Evolutionary conservation across 352 stramenopile genomes (phyloP).

Genomic region (Phytophthora cryptogea): DNA sequence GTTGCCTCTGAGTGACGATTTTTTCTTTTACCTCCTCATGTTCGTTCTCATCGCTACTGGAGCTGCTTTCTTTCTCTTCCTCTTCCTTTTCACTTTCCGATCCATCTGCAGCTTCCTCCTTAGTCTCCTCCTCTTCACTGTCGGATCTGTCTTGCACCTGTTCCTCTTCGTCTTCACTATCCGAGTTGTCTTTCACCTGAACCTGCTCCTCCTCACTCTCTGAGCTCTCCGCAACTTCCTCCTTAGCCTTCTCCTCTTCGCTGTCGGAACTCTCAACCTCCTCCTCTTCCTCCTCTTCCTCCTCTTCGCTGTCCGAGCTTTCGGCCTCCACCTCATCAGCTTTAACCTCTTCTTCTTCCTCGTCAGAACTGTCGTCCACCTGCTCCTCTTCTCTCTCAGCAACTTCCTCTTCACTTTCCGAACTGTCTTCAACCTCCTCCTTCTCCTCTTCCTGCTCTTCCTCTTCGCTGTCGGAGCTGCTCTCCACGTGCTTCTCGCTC

Average conservation of each 20-base stretch:
- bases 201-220: constrained; percentile 11
- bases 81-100: constrained; percentile 7
- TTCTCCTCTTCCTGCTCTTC: not conserved
- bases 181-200: not conserved
- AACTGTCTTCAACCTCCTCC: not conserved
- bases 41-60: not conserved
- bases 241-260: constrained; percentile 5
- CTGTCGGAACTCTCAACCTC: constrained; percentile 1
- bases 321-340: not conserved
- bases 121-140: constrained; percentile 1
- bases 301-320: constrained; percentile 9
- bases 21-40: not conserved
- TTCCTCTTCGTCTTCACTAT: constrained; percentile 1
- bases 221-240: not conserved
- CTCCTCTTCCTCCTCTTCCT: not conserved
- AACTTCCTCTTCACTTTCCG: not conserved
- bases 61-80: not conserved
- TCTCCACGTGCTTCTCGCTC: not conserved
- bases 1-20: not conserved
- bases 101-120: not conserved
- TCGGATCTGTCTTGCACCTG: not conserved
- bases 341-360: constrained; percentile 6
- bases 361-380: not conserved
- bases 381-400: not conserved
- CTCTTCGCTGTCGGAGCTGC: not conserved